Percentiles rank a stretch among this genome's conserved stretches.
phyloP scores from a whole-genome alignment of 164 flowering plant species.

The Aristolochia contorta region DNA sequence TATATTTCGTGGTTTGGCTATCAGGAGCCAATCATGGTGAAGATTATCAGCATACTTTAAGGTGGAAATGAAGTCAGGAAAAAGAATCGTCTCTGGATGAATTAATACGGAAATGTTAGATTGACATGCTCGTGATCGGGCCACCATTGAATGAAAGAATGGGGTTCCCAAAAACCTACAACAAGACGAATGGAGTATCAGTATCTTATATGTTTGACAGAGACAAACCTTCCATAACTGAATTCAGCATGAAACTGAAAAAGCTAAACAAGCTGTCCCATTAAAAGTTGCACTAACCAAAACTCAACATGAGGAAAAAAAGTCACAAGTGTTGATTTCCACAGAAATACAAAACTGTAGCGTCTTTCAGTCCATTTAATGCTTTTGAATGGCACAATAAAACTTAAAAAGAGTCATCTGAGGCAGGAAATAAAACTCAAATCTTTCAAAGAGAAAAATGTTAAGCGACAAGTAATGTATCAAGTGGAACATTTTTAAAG shows the following conservation, averaged over 20 bases:
- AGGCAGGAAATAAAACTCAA: no score
- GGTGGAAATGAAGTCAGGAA: constrained; percentile 57
- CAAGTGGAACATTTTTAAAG: no score
- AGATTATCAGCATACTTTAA: constrained; percentile 47
- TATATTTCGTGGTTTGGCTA: constrained; percentile 40
- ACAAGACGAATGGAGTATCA: neutral
- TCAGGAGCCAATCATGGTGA: constrained; percentile 74
- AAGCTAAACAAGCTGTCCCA: neutral
- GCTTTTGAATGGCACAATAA: neutral
- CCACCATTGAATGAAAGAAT: constrained; percentile 91
- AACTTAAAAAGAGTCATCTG: no score
- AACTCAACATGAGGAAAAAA: neutral
- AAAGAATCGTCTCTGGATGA: constrained; percentile 58
- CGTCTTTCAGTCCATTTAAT: neutral
- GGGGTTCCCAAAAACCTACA: constrained; percentile 71
- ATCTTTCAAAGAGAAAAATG: no score
- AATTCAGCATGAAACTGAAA: neutral
- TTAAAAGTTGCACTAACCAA: neutral
- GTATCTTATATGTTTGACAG: neutral
- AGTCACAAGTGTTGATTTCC: neutral
- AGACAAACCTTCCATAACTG: neutral
- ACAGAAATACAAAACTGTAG: neutral
- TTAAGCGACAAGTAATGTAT: no score
- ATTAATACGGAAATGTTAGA: constrained; percentile 64
- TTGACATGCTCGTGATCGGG: constrained; percentile 46